A percentile compares a stretch with the other conserved stretches of the same genome.
Evolutionary conservation across 345 rosid species (phyloP).

Genomic region (Arabidopsis arenosa): DNA sequence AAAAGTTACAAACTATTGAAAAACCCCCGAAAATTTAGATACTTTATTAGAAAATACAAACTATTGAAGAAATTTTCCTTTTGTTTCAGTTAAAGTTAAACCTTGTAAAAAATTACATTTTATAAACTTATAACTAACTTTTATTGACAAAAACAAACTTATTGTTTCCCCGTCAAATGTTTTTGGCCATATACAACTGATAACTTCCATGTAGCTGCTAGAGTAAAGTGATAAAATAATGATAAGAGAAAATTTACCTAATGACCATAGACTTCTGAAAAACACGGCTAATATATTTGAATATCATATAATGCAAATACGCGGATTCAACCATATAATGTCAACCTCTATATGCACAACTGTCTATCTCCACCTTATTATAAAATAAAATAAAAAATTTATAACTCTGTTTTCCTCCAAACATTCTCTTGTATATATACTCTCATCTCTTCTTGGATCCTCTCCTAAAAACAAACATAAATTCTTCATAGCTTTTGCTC

Average conservation of each 20-base stretch:
- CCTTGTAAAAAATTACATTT: neutral
- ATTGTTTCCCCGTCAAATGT: neutral
- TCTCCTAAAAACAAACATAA: conserved; percentile 16
- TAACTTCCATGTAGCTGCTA: conserved; percentile 3
- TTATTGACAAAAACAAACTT: neutral
- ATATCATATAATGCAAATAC: conserved; percentile 33
- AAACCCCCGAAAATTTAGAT: neutral
- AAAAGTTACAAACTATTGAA: neutral
- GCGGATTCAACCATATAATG: conserved; percentile 46
- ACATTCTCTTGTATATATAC: conserved; percentile 42
- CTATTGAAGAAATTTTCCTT: neutral
- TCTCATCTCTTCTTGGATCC: conserved; percentile 27
- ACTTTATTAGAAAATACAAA: neutral
- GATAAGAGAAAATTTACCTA: neutral
- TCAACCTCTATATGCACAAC: conserved; percentile 45
- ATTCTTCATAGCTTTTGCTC: conserved; percentile 1
- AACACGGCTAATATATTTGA: conserved; percentile 34
- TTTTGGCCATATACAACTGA: conserved; percentile 22
- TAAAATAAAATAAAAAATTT: neutral
- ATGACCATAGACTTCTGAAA: conserved; percentile 24
- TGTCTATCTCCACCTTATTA: conserved; percentile 46
- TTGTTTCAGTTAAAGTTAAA: conserved; percentile 25
- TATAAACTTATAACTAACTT: conserved; percentile 11
- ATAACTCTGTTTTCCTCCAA: neutral
- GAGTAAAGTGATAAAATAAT: conserved; percentile 10